Evolutionary conservation across 2,329 filamentous ascomycete genomes (phyloP).

Genomic region (Knufia fluminis): DNA sequence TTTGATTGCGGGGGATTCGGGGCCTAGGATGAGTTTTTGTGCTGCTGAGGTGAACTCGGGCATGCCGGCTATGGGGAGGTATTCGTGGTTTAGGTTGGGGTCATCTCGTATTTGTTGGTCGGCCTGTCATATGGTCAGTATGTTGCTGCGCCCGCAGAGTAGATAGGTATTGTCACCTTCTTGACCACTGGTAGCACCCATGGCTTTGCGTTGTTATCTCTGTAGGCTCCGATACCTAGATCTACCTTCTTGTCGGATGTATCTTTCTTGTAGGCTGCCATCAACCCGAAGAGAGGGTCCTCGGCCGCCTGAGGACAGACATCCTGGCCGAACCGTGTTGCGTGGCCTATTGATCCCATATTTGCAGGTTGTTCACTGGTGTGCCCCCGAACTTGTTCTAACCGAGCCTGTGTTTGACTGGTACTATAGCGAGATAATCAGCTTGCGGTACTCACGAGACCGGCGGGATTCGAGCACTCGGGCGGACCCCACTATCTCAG

Average conservation of each 20-base stretch:
- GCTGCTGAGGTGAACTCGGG: constrained; percentile 78
- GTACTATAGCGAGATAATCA: not conserved
- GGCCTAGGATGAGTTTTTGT: constrained; percentile 78
- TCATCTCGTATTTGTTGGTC: constrained; percentile 82
- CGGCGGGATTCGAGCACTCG: no score
- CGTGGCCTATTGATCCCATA: constrained; percentile 47
- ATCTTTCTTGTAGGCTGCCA: constrained; percentile 79
- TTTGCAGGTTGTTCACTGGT: constrained; percentile 22
- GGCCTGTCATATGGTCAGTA: constrained; percentile 49
- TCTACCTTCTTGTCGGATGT: constrained; percentile 73
- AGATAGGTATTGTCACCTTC: constrained; percentile 52
- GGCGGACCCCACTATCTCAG: no score
- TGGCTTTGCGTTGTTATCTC: constrained; percentile 89
- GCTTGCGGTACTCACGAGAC: no score
- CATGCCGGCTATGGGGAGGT: constrained; percentile 89
- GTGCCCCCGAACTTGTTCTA: constrained; percentile 59
- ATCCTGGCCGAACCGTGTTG: constrained; percentile 65
- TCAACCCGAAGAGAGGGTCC: constrained; percentile 88
- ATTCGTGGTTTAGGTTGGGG: constrained; percentile 92
- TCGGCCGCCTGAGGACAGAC: constrained; percentile 83
- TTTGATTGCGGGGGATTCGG: constrained; percentile 66
- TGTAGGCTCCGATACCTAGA: constrained; percentile 88
- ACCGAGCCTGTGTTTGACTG: constrained; percentile 26
- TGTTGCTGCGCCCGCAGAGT: no score
- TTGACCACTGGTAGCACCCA: constrained; percentile 95